Percentiles rank a stretch among this genome's conserved stretches.
Conservation (phyloP, 106 monocot species). For the Acorus calamus region DNA sequence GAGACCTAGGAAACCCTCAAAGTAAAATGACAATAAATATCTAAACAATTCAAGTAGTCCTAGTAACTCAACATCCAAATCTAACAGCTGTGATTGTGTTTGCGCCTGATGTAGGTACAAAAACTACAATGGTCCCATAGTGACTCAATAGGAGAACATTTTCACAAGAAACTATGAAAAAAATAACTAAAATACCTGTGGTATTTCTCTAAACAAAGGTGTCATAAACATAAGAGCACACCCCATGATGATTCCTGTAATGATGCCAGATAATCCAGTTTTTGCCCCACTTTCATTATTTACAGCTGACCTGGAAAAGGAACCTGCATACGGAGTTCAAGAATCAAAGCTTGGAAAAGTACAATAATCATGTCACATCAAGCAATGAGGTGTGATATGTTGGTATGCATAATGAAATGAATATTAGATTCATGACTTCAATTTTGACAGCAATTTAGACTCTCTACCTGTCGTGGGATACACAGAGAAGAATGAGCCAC, state of each 20-base stretch:
- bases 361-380: not conserved
- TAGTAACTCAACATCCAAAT: too few relatives aligned
- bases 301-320: conserved; percentile 98
- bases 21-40: too few relatives aligned
- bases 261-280: conserved; percentile 90
- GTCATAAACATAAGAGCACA: conserved; percentile 94
- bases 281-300: conserved; percentile 95
- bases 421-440: not conserved
- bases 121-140: too few relatives aligned
- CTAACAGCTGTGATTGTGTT: too few relatives aligned
- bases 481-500: conserved; percentile 83
- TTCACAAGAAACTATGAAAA: too few relatives aligned
- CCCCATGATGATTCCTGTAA: conserved; percentile 78
- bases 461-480: conserved; percentile 85
- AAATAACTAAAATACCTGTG: conserved; percentile 45
- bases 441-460: not conserved
- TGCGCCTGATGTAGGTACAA: too few relatives aligned
- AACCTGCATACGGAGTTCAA: conserved; percentile 41
- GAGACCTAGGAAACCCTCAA: too few relatives aligned
- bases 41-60: too few relatives aligned
- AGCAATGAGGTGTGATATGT: not conserved
- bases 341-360: not conserved
- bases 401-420: conserved; percentile 1
- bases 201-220: conserved; percentile 85
- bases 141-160: too few relatives aligned